Evolutionary conservation across 495 filamentous ascomycete species (phyloP), one percentile per base, ranked within the genome.

Genomic region (Talaromyces nanjingensis): DNA sequence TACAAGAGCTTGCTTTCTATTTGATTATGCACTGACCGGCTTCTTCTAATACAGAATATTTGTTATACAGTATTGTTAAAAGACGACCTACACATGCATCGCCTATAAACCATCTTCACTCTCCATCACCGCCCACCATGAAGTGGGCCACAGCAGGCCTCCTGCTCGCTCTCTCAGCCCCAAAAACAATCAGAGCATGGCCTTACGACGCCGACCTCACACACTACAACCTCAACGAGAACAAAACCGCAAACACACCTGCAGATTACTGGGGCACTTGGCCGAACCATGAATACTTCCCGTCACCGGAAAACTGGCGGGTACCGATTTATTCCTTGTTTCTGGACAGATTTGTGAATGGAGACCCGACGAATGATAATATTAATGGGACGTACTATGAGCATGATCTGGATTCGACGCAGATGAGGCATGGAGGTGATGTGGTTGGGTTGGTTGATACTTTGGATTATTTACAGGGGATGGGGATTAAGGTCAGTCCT

Each of bases 381-480:
- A 79, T 80, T 20, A 91, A 91, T 70, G 85, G 79, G 3, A 90
- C 87, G 0, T 59, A 81, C 7, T 91, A 84, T 68, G 89, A 91
- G 71, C 87, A 89, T 70, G 88, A 91, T 69, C 68, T 85, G 34
- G 79, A 79, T 64, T 85, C 83, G 60, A 91, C 84, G 62, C 88
- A 90, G 71, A 82, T 91, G 73, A 85, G 89, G n/a, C 85, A 89
- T 74, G 89, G 89, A 39, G 89, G 89, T 42, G 89, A 91, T 70
- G 77, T 89, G 25, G 77, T 75, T 53, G 89, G 89, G 7, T 63
- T 91, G 37, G 66, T 84, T 53, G 84, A 88, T 65, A 86, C 84
- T 16, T 74, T 91, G 60, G 89, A 91, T 68, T 91, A 91, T 72
- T 70, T 91, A 45, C 86, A 88, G 63, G 89, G 89, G 52, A 86